Conservation (phyloP, 2,329 filamentous ascomycete species). For the Fusarium falciforme region DNA sequence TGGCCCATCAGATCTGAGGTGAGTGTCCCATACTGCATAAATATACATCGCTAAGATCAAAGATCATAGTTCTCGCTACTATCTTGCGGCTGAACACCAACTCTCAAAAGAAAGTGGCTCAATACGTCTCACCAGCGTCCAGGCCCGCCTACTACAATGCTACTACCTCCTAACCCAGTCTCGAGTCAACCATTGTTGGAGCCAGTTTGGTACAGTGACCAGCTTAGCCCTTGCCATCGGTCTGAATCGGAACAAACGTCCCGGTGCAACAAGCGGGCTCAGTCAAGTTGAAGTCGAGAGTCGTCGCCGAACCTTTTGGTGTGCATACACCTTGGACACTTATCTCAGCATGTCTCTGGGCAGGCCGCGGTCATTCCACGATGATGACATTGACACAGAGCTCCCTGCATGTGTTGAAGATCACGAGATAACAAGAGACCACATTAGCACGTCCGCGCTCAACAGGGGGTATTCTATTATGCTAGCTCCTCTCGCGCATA, state of each 20-base stretch:
- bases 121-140: slow-evolving; percentile 53
- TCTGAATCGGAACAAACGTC: slow-evolving; percentile 28
- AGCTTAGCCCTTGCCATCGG: slow-evolving; percentile 54
- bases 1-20: slow-evolving; percentile 40
- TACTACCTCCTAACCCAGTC: slow-evolving; percentile 58
- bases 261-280: slow-evolving; percentile 22
- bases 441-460: slow-evolving; percentile 16
- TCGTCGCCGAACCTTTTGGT: slow-evolving; percentile 41
- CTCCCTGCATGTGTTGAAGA: slow-evolving; percentile 41
- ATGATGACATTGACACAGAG: slow-evolving; percentile 42
- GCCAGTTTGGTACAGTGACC: slow-evolving; percentile 55
- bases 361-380: slow-evolving; percentile 38
- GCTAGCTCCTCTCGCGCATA: slow-evolving; percentile 51
- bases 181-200: slow-evolving; percentile 61
- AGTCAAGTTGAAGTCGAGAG: slow-evolving; percentile 37
- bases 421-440: slow-evolving; percentile 29
- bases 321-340: slow-evolving; percentile 40
- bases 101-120: slow-evolving; percentile 53
- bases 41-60: neutral
- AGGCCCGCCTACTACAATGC: slow-evolving; percentile 56
- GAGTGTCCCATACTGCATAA: fast-evolving
- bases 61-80: slow-evolving; percentile 33
- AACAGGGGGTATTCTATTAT: slow-evolving; percentile 41
- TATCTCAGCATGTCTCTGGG: slow-evolving; percentile 41
- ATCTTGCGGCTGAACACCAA: slow-evolving; percentile 50